Evolutionary conservation across 1,284 basidiomycete species (phyloP), one percentile per base, ranked within the genome.

Genomic region (Ustilago bromivora): DNA sequence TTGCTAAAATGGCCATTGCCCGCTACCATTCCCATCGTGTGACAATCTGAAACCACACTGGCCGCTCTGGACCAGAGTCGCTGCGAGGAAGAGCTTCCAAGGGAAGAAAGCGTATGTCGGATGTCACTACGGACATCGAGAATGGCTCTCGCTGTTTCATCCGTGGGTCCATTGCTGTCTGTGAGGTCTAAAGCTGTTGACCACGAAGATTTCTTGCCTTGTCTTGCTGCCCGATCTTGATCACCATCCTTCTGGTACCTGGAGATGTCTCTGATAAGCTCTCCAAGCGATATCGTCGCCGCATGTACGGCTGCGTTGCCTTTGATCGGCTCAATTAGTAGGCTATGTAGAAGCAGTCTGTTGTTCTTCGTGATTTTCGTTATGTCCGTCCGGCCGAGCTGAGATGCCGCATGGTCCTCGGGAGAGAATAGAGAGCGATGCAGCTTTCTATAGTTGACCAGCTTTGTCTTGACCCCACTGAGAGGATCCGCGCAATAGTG

Each of bases 111-210:
- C 0, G 58, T 12, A 8, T 63, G 66, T 15, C 71, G 71, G 7
- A 34, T 35, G 28, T 73, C 71, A 15, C 56, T 60, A 34, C 71
- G 36, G n/a, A 65, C 23, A 2, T 61, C 61, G 49, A 67, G 36
- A 2, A 73, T 38, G 13, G 40, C 28, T 19, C 41, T 66, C 11
- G 28, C 8, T 11, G 38, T 40, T 7, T 17, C n/a, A 57, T 13
- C 12, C 38, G 28, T 31, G 3, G 47, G 2, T 2, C 28, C 23
- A 31, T 41, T 28, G 19, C 35, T 5, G 4, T 52, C 34, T 28
- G 55, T 41, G 4, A 60, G 13, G 2, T 41, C 32, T 34, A 58
- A 36, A 15, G 49, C 56, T 40, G 12, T 47, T n/a, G 49, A 65
- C 63, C 63, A 65, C 31, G 40, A 36, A 2, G 43, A n/a, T 15